A percentile compares a stretch with the other conserved stretches of the same genome.
Conservation (phyloP, 192 early-diverging fungal species). For the Backusella luteola region DNA sequence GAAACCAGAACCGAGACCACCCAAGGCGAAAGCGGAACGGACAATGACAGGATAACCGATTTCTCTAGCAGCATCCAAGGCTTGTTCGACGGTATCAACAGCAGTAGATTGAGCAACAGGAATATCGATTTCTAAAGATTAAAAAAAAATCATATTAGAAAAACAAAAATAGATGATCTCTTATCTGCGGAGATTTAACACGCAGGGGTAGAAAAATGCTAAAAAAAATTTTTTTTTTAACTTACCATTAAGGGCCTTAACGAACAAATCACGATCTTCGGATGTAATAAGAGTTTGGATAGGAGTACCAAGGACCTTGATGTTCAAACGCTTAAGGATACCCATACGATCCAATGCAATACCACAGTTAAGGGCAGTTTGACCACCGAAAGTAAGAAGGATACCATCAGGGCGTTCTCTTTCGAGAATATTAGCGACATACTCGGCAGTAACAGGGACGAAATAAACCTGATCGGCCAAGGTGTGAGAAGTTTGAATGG, state of each 20-base stretch:
- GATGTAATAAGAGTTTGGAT: conserved; percentile 87
- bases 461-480: conserved; percentile 97
- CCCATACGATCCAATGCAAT: conserved; percentile 85
- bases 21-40: conserved; percentile 91
- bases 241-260: conserved; percentile 71
- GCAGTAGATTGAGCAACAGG: conserved; percentile 89
- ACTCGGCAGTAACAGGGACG: conserved; percentile 90
- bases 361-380: conserved; percentile 94
- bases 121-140: conserved; percentile 68
- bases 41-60: conserved; percentile 96
- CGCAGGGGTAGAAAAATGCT: background rate
- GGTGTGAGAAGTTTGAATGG: conserved; percentile 92
- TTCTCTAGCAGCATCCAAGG: conserved; percentile 75
- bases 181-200: background rate
- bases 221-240: background rate
- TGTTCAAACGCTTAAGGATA: conserved; percentile 72
- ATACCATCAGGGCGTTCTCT: conserved; percentile 95
- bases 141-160: background rate
- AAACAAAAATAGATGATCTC: conserved; percentile 12
- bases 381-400: conserved; percentile 94
- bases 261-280: conserved; percentile 97
- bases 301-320: conserved; percentile 95
- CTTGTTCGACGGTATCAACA: conserved; percentile 84
- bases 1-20: conserved; percentile 98
- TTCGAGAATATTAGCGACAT: conserved; percentile 88